Base-by-base conservation (phyloP, 78 protist genomes). In the Cyanophora paradoxa region DNA sequence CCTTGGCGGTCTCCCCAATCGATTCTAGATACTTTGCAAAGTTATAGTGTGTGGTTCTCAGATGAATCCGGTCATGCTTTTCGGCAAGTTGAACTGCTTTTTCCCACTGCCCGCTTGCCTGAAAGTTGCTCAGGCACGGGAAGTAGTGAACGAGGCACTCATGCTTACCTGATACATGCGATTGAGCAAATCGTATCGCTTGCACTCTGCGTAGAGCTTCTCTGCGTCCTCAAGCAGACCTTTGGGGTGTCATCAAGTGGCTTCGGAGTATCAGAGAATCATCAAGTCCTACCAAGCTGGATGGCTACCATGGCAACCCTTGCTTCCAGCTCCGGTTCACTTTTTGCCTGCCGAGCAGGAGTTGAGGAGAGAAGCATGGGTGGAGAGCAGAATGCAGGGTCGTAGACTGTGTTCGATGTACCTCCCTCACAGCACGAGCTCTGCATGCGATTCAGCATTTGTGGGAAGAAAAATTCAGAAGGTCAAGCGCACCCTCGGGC, bases 271-370 rank as follows among this genome's bases (percentile, higher is more conserved):
- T 19, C 13, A 19, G 56, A 19, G 56, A 19, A 16, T 48, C 16
- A 48, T 48, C 56, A 48, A 19, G 56, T 48, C n/a, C 34, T n/a
- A n/a, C 79, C 66, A 75, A 74, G 82, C 54, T 86, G 86, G 13
- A 90, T 8, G 33, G 94, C 94, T 1, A 90, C 59, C 58, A 61
- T 31, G n/a, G 88, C 94, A 26, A 83, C 39, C 39, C 40, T 73
- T 2, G 90, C 90, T 30, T 78, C 89, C 11, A n/a, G 20, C 72
- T 82, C 76, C 13, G 83, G 54, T 50, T 62, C 68, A 30, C 58
- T 22, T 36, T 0, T 1, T 1, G 76, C 67, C 33, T 82, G 74
- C 26, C n/a, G n/a, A 78, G 72, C 33, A 79, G 77, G 24, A n/a
- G n/a, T n/a, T n/a, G n/a, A n/a, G n/a, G n/a, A n/a, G n/a, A n/a